These are phyloP conservation scores for Xerophyta viscosa DNA, from an alignment of 106 monocot genomes.

Conservation along the genomic window DNA sequence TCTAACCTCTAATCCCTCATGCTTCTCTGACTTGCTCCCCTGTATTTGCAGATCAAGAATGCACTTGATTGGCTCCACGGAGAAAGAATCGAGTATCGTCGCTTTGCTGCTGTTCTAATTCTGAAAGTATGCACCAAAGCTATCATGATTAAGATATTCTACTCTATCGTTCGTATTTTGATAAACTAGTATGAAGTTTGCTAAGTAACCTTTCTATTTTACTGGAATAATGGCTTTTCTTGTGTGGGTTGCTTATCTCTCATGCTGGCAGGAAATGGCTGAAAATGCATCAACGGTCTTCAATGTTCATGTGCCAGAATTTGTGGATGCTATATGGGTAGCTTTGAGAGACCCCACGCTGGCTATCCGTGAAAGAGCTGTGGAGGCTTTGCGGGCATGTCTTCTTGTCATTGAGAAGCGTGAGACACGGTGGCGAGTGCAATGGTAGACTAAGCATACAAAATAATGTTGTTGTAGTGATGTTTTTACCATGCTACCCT, in stretches of 20 bases:
- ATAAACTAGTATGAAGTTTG: no score
- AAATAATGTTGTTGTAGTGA: no score
- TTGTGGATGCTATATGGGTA: slow-evolving; percentile 98
- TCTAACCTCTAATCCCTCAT: neutral
- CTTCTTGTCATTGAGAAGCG: slow-evolving; percentile 82
- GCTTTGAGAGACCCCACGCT: slow-evolving; percentile 75
- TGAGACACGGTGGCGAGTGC: slow-evolving; percentile 85
- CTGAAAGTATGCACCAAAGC: slow-evolving; percentile 81
- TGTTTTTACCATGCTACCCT: no score
- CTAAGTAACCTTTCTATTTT: no score
- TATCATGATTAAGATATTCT: no score
- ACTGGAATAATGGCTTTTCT: no score
- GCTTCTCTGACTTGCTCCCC: neutral
- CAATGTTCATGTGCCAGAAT: slow-evolving; percentile 95
- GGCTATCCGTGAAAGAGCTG: slow-evolving; percentile 63
- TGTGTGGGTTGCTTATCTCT: no score
- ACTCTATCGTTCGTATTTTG: no score
- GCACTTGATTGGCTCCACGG: slow-evolving; percentile 88
- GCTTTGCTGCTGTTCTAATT: slow-evolving; percentile 91
- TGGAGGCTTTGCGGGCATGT: slow-evolving; percentile 75
- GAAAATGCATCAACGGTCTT: slow-evolving; percentile 99
- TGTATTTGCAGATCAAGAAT: slow-evolving; percentile 60
- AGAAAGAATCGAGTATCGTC: slow-evolving; percentile 87
- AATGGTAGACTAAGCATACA: slow-evolving; percentile 45
- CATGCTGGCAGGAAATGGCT: slow-evolving; percentile 94